Conservation (phyloP, 108 stramenopile species). For the Fistulifera pelliculosa region DNA sequence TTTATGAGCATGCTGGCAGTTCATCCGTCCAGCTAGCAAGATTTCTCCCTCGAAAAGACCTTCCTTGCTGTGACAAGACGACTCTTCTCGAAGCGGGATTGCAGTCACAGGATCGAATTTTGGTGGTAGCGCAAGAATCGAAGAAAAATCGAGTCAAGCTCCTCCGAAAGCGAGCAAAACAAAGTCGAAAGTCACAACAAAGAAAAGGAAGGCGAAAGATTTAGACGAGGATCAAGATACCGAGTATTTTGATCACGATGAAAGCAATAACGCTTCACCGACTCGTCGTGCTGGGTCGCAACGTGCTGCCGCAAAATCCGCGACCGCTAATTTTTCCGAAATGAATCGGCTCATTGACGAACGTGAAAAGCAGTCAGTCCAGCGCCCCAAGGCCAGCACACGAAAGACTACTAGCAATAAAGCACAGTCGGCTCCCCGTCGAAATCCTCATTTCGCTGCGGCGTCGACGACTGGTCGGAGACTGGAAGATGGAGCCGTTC, state of each 20-base stretch:
- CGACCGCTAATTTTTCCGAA: constrained; percentile 34
- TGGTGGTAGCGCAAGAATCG: neutral
- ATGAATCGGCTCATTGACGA: constrained; percentile 42
- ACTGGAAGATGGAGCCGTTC: constrained; percentile 29
- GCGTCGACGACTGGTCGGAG: constrained; percentile 33
- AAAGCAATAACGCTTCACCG: neutral
- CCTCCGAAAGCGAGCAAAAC: neutral
- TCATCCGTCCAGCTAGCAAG: neutral
- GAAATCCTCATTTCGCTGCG: constrained; percentile 12
- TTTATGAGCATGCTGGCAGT: neutral
- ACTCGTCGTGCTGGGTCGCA: neutral
- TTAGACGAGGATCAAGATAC: neutral
- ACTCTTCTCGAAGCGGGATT: neutral
- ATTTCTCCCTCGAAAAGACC: neutral
- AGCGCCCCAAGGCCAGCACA: constrained; percentile 2
- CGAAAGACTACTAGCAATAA: neutral
- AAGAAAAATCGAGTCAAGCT: neutral
- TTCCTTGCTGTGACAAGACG: neutral
- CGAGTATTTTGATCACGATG: neutral
- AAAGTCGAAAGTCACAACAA: neutral
- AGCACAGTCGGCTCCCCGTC: constrained; percentile 5
- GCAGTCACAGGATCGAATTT: neutral
- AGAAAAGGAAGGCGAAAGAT: neutral
- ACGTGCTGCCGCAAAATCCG: constrained; percentile 28
- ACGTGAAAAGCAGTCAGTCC: constrained; percentile 15